Base-by-base conservation (phyloP, 2,329 filamentous ascomycete genomes). In the Aureobasidium uvarum region DNA sequence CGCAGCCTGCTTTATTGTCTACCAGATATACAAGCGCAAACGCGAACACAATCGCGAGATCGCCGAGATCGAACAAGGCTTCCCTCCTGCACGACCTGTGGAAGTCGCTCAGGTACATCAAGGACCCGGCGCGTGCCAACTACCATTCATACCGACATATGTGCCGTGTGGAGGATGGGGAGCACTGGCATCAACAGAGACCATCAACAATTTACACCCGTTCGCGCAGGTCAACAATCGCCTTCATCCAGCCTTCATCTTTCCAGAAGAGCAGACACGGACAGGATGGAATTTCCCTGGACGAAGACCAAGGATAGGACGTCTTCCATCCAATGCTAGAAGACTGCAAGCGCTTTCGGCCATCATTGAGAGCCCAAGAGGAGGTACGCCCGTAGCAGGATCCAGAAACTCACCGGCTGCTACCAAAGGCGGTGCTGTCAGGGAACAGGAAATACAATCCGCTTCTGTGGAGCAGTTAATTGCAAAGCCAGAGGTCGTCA, bases 301-400 rank as follows among this genome's bases (percentile, higher is more conserved):
- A 41, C 25, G 43, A 25, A 41, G 54, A n/a, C 52, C 63, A 52
- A 59, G 63, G n/a, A 48, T 65, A 23, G 36, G 52, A n/a, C 43
- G 45, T 14, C 59, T 65, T 31, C 51, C 63, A 10, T 65, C 52
- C 5, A 41, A 39, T 13, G 52, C 51, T 18, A 54, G 54, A n/a
- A 56, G 52, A 20, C 8, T 65, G n/a, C 63, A 65, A 36, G 52
- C 63, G 62, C 70, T 77, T 7, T 76, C 75, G 2, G 73, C 77
- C 7, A 79, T 80, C 4, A 72, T 78, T 16, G 77, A 80, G 55
- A 78, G 76, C 60, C 76, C 76, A 70, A 66, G 70, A 43, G 71
- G 70, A 28, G 71, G 69, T 39, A 67, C 41, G 10, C 52, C 52
- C 3, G 23, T 23, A 20, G 51, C 25, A 39, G 43, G 31, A 14